These are phyloP conservation scores for Tympanopsis confertula DNA, from an alignment of 2,329 filamentous ascomycete genomes.

Conservation along the genomic window DNA sequence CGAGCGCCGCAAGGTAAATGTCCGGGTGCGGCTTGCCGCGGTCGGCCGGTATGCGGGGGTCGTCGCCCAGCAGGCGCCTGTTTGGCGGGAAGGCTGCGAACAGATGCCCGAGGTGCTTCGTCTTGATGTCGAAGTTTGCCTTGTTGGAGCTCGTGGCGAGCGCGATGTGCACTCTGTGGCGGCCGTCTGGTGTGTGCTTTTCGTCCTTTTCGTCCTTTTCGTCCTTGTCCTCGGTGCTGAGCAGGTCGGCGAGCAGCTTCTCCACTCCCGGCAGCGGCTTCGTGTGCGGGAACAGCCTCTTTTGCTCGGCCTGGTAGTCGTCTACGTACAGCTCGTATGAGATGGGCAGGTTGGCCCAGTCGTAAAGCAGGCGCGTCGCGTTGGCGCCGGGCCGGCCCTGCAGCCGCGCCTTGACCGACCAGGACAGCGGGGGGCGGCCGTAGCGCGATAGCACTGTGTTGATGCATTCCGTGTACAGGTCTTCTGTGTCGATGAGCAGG, in stretches of 20 bases:
- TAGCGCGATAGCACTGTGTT: conserved; percentile 73
- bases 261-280: conserved; percentile 69
- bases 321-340: conserved; percentile 51
- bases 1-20: conserved; percentile 79
- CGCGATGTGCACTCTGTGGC: conserved; percentile 59
- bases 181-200: too few relatives aligned
- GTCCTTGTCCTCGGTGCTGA: conserved; percentile 21
- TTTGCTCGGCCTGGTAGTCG: conserved; percentile 52
- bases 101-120: conserved; percentile 40
- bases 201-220: conserved; percentile 17
- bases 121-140: conserved; percentile 69
- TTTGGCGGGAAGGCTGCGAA: conserved; percentile 55
- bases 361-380: conserved; percentile 45
- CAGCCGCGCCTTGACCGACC: conserved; percentile 85
- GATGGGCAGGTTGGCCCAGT: conserved; percentile 82
- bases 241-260: conserved; percentile 52
- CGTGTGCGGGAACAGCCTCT: conserved; percentile 60
- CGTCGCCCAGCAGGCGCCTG: conserved; percentile 77
- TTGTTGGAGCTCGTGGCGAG: conserved; percentile 71
- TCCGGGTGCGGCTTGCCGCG: conserved; percentile 91
- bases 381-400: conserved; percentile 44
- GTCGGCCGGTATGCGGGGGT: conserved; percentile 62
- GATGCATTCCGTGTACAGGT: conserved; percentile 72
- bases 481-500: conserved; percentile 85
- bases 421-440: conserved; percentile 65